Conservation (phyloP, 129 eudicot species). For the Flaveria robusta region DNA sequence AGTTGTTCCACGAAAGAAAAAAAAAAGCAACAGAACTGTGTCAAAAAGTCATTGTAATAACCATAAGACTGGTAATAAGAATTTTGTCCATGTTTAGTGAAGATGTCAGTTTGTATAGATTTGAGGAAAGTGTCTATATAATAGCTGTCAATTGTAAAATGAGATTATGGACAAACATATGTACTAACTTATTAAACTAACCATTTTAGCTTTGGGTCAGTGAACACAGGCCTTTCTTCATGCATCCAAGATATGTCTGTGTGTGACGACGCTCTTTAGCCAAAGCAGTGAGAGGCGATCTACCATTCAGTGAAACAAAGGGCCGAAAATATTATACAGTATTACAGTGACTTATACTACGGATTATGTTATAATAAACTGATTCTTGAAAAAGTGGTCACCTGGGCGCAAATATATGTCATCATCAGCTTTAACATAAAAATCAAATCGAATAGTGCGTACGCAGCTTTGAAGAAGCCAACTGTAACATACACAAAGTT, state of each 20-base stretch:
- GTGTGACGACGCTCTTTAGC: conserved; percentile 82
- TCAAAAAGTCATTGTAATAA: not conserved
- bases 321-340: conserved; percentile 9
- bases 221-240: conserved; percentile 97
- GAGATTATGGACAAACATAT: not conserved
- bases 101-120: not conserved
- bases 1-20: not conserved
- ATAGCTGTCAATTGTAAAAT: not conserved
- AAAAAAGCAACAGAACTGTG: not conserved
- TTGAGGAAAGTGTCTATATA: not conserved
- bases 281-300: conserved; percentile 95
- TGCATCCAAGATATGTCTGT: conserved; percentile 92
- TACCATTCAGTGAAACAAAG: conserved; percentile 35
- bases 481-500: conserved; percentile 40
- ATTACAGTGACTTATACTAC: not conserved
- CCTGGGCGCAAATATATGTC: conserved; percentile 96
- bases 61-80: not conserved
- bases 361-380: not conserved
- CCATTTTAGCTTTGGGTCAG: conserved; percentile 96
- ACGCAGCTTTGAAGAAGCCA: conserved; percentile 97
- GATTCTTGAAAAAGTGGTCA: conserved; percentile 15
- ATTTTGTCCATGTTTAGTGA: not conserved
- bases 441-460: conserved; percentile 81
- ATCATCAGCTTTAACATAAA: conserved; percentile 92
- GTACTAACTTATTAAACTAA: conserved; percentile 27